Conservation (phyloP, 768 basidiomycete species). For the Heimioporus sp. region DNA sequence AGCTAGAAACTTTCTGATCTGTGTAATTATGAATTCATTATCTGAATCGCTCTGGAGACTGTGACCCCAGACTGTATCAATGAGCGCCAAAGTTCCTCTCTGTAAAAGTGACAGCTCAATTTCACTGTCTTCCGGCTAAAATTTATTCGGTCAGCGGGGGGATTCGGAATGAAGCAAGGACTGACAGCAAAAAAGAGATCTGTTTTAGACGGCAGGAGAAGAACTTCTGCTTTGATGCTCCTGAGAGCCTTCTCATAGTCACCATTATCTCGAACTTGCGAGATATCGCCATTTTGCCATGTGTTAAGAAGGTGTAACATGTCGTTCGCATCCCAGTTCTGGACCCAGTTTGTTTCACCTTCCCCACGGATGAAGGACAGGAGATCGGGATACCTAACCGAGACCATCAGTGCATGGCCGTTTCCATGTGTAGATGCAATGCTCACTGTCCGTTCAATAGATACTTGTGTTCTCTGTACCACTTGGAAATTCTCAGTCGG, state of each 20-base stretch:
- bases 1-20: conserved; percentile 13
- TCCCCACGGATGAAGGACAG: conserved; percentile 46
- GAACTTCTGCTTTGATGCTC: conserved; percentile 46
- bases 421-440: neutral
- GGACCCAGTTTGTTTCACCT: conserved; percentile 46
- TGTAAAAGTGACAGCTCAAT: conserved; percentile 40
- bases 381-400: conserved; percentile 43
- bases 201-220: conserved; percentile 57
- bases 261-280: conserved; percentile 41
- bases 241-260: conserved; percentile 40
- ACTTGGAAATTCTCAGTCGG: conserved; percentile 31
- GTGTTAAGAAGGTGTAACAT: conserved; percentile 48
- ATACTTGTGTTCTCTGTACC: conserved; percentile 49
- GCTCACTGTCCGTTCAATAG: conserved; percentile 39
- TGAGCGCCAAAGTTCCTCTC: conserved; percentile 41
- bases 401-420: neutral
- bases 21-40: conserved; percentile 5
- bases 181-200: conserved; percentile 55
- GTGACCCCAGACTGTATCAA: conserved; percentile 36
- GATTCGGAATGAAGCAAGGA: neutral
- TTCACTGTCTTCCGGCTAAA: conserved; percentile 52
- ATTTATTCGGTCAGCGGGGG: neutral
- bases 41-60: conserved; percentile 7
- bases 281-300: conserved; percentile 51
- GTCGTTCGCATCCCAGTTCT: conserved; percentile 54